These are phyloP conservation scores for Areca catechu DNA, from an alignment of 176 grass and related monocot genomes.

Conservation along the genomic window DNA sequence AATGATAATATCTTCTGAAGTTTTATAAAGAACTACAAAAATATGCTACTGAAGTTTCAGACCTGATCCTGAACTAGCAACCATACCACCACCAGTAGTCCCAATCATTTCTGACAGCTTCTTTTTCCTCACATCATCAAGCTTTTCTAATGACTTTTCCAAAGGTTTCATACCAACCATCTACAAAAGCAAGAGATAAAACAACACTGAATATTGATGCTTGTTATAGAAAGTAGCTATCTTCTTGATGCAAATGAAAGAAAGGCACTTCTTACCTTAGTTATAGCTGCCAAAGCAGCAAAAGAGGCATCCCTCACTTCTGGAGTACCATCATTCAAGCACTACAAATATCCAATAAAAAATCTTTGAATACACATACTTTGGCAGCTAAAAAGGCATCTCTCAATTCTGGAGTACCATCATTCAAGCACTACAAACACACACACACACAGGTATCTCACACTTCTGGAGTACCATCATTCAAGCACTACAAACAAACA, in stretches of 20 bases:
- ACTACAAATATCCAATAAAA: conserved; percentile 32
- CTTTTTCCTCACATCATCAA: conserved; percentile 97
- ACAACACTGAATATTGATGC: not conserved
- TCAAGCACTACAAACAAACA: too few species aligned
- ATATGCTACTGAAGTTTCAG: conserved; percentile 5
- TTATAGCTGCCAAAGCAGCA: conserved; percentile 69
- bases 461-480: too few species aligned
- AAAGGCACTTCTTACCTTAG: conserved; percentile 47
- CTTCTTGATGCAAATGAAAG: too few species aligned
- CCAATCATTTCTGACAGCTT: conserved; percentile 98
- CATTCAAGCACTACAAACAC: too few species aligned
- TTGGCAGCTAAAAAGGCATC: too few species aligned
- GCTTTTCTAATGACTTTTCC: conserved; percentile 87
- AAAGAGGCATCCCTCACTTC: conserved; percentile 94
- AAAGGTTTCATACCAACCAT: conserved; percentile 99
- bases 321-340: conserved; percentile 93
- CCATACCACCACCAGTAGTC: conserved; percentile 33
- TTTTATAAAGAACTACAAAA: not conserved
- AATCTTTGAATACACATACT: not conserved
- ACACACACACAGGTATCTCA: too few species aligned
- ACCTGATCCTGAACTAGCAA: conserved; percentile 56
- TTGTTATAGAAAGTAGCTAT: too few species aligned
- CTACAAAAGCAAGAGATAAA: conserved; percentile 37
- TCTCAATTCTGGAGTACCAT: too few species aligned
- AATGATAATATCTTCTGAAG: too few species aligned